A percentile compares a stretch with the other conserved stretches of the same genome.
These are phyloP conservation scores for Torulaspora delbrueckii DNA, from an alignment of 805 yeast species.

Conservation along the genomic window DNA sequence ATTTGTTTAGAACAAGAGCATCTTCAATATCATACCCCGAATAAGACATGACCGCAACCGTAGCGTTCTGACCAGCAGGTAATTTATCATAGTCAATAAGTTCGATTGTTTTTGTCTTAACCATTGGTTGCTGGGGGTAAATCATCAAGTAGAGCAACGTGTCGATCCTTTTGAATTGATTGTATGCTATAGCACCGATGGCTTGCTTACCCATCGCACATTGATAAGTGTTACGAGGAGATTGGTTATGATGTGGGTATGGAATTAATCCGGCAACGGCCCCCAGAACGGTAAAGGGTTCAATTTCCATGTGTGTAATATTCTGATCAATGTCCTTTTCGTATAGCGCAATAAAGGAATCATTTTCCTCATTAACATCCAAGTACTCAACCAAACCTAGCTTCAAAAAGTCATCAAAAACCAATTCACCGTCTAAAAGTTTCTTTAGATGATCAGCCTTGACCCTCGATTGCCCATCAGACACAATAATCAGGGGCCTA, in stretches of 20 bases:
- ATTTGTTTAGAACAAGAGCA: slow-evolving; percentile 89
- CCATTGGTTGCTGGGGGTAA: slow-evolving; percentile 99
- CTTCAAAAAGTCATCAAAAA: slow-evolving; percentile 84
- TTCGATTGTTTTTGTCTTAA: slow-evolving; percentile 94
- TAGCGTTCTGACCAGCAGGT: slow-evolving; percentile 98
- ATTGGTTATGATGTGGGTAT: slow-evolving; percentile 98
- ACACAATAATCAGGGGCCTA: slow-evolving; percentile 89
- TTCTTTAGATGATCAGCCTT: slow-evolving; percentile 60
- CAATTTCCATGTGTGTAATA: slow-evolving; percentile 90
- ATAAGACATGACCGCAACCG: slow-evolving; percentile 98
- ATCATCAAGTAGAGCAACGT: slow-evolving; percentile 91
- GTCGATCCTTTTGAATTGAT: slow-evolving; percentile 93
- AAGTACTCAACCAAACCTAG: slow-evolving; percentile 89
- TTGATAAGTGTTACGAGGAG: slow-evolving; percentile 98
- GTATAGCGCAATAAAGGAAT: slow-evolving; percentile 84
- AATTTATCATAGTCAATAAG: slow-evolving; percentile 90
- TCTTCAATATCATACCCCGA: slow-evolving; percentile 99
- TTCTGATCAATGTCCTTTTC: slow-evolving; percentile 55
- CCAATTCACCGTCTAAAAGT: slow-evolving; percentile 64
- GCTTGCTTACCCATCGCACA: slow-evolving; percentile 99
- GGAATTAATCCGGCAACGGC: slow-evolving; percentile 99
- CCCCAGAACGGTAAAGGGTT: slow-evolving; percentile 96
- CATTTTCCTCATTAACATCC: slow-evolving; percentile 97
- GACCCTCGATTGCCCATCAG: slow-evolving; percentile 65
- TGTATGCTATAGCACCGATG: slow-evolving; percentile 98